A percentile compares a stretch with the other conserved stretches of the same genome.
phyloP scores from a whole-genome alignment of 1,139 yeast genomes.

The Pichia sp. region DNA sequence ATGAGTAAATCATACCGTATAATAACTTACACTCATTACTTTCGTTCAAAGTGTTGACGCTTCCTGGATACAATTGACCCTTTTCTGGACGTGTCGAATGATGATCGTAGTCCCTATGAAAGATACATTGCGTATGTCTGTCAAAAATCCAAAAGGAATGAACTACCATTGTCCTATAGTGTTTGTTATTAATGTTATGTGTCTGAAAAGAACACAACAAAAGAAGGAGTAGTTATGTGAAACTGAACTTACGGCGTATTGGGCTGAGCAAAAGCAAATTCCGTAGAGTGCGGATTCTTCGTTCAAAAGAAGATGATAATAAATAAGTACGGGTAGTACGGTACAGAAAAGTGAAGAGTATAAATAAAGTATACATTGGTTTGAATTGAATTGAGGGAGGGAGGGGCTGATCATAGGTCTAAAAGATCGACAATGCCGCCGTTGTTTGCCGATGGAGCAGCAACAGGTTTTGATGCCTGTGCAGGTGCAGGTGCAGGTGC shows the following conservation, averaged over 20 bases:
- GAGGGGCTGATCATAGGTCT: slow-evolving; percentile 32
- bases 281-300: too few species aligned
- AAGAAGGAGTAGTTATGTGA: too few species aligned
- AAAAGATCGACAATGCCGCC: slow-evolving; percentile 36
- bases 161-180: slow-evolving; percentile 40
- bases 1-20: slow-evolving; percentile 81
- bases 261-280: too few species aligned
- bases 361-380: too few species aligned
- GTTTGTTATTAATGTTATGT: too few species aligned
- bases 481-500: neutral
- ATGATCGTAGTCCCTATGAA: slow-evolving; percentile 52
- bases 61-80: slow-evolving; percentile 32
- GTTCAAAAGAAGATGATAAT: too few species aligned
- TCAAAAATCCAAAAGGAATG: slow-evolving; percentile 86
- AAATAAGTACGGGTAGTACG: too few species aligned
- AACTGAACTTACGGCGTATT: too few species aligned
- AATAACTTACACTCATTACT: slow-evolving; percentile 70
- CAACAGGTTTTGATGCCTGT: neutral
- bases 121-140: slow-evolving; percentile 75
- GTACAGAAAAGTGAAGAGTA: too few species aligned
- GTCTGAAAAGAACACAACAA: too few species aligned
- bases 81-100: too few species aligned
- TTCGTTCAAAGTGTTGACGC: slow-evolving; percentile 50
- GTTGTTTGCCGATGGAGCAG: neutral
- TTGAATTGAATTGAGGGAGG: too few species aligned